phyloP scores from a whole-genome alignment of 345 rosid genomes.

The Arabis hirsuta region DNA sequence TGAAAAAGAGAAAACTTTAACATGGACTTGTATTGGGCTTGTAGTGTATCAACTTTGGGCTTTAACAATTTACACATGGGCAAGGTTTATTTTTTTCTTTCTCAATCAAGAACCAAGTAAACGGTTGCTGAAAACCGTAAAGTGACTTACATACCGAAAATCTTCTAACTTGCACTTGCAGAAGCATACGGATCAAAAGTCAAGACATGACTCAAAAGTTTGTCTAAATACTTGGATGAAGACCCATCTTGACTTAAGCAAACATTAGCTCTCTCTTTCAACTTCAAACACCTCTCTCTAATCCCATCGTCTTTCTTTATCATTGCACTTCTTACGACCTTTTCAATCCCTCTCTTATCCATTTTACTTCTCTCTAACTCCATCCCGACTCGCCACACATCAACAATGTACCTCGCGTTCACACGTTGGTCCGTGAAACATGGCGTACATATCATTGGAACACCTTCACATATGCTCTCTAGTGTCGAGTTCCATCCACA shows the following conservation, averaged over 20 bases:
- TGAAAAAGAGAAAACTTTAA: no score
- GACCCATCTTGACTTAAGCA: conserved; percentile 50
- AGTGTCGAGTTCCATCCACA: conserved; percentile 72
- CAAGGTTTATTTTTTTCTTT: no score
- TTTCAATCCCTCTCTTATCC: conserved; percentile 52
- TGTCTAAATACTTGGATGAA: conserved; percentile 48
- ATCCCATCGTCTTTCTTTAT: conserved; percentile 45
- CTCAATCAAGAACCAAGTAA: no score
- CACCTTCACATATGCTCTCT: conserved; percentile 68
- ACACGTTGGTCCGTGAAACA: conserved; percentile 62
- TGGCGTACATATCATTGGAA: conserved; percentile 78
- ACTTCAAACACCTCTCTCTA: conserved; percentile 42
- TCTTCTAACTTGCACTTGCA: conserved; percentile 16
- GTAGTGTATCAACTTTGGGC: no score
- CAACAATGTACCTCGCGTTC: conserved; percentile 55
- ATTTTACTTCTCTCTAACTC: conserved; percentile 46
- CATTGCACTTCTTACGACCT: conserved; percentile 46
- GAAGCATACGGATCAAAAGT: conserved; percentile 35
- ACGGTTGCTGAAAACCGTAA: no score
- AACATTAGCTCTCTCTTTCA: conserved; percentile 46
- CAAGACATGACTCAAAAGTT: conserved; percentile 44
- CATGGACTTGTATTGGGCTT: no score
- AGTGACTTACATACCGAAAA: no score
- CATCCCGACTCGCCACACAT: conserved; percentile 65
- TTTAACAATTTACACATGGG: no score